phyloP scores from a whole-genome alignment of 2,329 filamentous ascomycete genomes.

The Trichoderma breve region DNA sequence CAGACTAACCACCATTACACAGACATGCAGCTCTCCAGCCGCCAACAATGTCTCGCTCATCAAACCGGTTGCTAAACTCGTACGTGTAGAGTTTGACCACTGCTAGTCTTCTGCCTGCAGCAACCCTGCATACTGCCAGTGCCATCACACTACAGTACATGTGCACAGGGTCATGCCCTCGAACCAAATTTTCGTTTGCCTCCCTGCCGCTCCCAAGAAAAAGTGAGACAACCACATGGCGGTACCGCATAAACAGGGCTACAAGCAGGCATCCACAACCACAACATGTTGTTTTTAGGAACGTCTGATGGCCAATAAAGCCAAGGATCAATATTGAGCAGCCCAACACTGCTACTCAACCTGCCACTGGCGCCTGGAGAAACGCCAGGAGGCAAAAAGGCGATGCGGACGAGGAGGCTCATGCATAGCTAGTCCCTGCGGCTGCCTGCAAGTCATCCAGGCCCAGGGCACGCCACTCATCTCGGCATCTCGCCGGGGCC shows the following conservation, averaged over 20 bases:
- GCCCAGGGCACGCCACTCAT: slow-evolving; percentile 4
- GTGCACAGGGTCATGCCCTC: slow-evolving; percentile 6
- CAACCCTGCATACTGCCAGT: slow-evolving; percentile 18
- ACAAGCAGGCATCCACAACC: neutral
- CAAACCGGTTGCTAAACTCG: neutral
- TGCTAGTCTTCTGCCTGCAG: slow-evolving; percentile 7
- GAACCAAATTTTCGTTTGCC: slow-evolving; percentile 1
- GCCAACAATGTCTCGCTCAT: slow-evolving; percentile 1
- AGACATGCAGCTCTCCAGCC: slow-evolving; percentile 8
- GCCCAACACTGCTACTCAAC: neutral
- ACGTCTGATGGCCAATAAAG: slow-evolving; percentile 6
- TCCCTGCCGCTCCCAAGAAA: neutral
- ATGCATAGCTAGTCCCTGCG: slow-evolving; percentile 13
- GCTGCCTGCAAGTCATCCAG: slow-evolving; percentile 20
- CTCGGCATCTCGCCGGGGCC: slow-evolving; percentile 10
- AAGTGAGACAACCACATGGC: slow-evolving; percentile 16
- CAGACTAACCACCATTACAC: neutral
- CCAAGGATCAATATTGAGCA: neutral
- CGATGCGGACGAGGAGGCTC: slow-evolving; percentile 10
- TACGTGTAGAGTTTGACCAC: neutral
- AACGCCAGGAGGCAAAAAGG: slow-evolving; percentile 7
- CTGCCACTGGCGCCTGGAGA: neutral
- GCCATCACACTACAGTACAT: slow-evolving; percentile 6
- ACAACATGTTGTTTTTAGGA: neutral
- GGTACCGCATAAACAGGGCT: neutral